Evolutionary conservation across 352 stramenopile species (phyloP), one percentile per base, ranked within the genome.

Genomic region (Globisporangium acanthophoron): DNA sequence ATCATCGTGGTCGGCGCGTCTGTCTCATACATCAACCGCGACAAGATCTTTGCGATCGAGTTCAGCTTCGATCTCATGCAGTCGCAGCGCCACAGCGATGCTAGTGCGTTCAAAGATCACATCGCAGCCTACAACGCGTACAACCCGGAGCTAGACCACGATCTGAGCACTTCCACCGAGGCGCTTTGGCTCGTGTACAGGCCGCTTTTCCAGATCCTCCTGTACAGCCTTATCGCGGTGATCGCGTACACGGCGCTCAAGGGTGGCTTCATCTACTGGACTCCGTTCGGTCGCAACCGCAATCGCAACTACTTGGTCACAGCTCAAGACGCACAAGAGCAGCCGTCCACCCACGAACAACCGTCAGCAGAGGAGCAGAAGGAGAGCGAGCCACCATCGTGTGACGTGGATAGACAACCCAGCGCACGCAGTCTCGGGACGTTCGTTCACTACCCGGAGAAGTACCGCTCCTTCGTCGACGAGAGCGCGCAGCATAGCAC

Each of bases 91-190:
- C 15, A 44, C 15, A 43, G 59, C 16, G 69, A 71, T 11, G 21
- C 20, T 13, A 21, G 44, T 9, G 15, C 64, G 56, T 48, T 70
- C 64, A 56, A 57, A 41, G 46, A 57, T 52, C n/a, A 13, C 9
- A 58, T 57, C 27, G 55, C 44, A 5, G 8, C 60, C 51, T 52
- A 54, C 9, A 76, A 76, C 58, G 24, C 69, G n/a, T 69, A 68
- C 48, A 8, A 16, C 13, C 51, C 43, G 44, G 55, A 48, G 29
- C 56, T 57, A 40, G 51, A 61, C 24, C 40, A 47, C 31, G 29
- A 41, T 3, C 43, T 56, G 33, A 69, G 54, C 29, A 53, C 46
- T 33, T n/a, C 58, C 24, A 18, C 20, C 2, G 20, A 41, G 27
- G 31, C 52, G 13, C 16, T 59, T 13, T 21, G 54, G 52, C 18